A percentile compares a stretch with the other conserved stretches of the same genome.
Evolutionary conservation across 805 yeast species (phyloP).

Genomic region (Starmerella kuoi): DNA sequence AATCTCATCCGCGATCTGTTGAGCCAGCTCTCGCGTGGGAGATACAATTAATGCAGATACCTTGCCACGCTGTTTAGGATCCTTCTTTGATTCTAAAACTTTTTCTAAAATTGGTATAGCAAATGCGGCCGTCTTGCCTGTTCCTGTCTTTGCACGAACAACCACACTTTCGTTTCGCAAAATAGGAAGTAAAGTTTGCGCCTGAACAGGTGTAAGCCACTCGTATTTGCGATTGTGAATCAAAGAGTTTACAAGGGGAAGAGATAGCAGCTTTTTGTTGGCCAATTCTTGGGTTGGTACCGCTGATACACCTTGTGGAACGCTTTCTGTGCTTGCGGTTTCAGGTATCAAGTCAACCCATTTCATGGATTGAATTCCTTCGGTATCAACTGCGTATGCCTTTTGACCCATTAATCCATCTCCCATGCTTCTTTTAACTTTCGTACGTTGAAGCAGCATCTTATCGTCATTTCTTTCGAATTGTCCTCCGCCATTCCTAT

Average conservation of each 20-base stretch:
- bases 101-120: constrained; percentile 67
- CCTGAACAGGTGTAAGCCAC: constrained; percentile 30
- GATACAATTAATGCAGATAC: constrained; percentile 60
- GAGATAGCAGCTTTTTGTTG: constrained; percentile 21
- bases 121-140: constrained; percentile 88
- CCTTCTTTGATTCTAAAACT: constrained; percentile 31
- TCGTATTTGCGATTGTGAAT: constrained; percentile 26
- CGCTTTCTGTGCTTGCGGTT: constrained; percentile 1
- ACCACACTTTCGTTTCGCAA: constrained; percentile 63
- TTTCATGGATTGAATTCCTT: constrained; percentile 18
- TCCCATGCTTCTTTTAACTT: constrained; percentile 11
- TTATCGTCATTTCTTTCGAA: constrained; percentile 2
- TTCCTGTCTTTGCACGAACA: constrained; percentile 87
- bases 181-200: constrained; percentile 43
- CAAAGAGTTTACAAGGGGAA: constrained; percentile 28
- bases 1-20: constrained; percentile 62
- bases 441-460: constrained; percentile 18
- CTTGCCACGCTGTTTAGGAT: constrained; percentile 14
- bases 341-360: constrained; percentile 23
- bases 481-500: background rate
- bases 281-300: constrained; percentile 24
- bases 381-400: constrained; percentile 24
- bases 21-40: constrained; percentile 86
- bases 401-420: constrained; percentile 27
- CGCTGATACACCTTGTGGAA: constrained; percentile 21